Evolutionary conservation across 1,139 yeast genomes (phyloP), one percentile per base, ranked within the genome.

Genomic region (Blastobotrys malaysiensis): DNA sequence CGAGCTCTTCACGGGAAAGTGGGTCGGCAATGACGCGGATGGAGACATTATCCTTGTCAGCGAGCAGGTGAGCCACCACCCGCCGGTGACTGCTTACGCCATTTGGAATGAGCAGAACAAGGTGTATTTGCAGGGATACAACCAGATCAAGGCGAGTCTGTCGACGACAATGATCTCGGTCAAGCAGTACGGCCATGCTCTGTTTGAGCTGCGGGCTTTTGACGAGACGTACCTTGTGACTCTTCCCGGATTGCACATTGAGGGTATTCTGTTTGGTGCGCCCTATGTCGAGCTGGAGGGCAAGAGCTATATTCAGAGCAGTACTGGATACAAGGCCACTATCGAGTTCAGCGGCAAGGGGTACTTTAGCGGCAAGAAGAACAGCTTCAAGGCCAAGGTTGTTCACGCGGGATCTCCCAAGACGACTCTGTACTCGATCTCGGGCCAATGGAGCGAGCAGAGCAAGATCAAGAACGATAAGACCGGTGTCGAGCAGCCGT

Each of bases 51-150:
- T 80, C 16, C 76, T 91, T 59, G 77, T 88, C 54, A 82, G 91
- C 56, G 98, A 93, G 71, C 98, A 93, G 72, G 97, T 91, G 19
- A 83, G 90, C 59, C 98, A 91, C 72, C 98, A 91, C 68, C 98
- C 98, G 16, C 97, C 98, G 20, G 84, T 88, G 39, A 90, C 97
- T 16, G 97, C 95, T 1, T 93, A 89, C 68, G 80, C 88, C 43
- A 79, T 93, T 54, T 75, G 79, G 67, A 89, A 89, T 68, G 87
- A 84, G 59, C 79, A 82, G 65, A 79, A 86, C 67, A 79, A 86
- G 51, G 83, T 86, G 21, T 72, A 75, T 31, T 75, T 90, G 57
- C 87, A 90, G 69, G 99, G 99, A 48, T 91, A 88, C 73, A 90
- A 88, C 67, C 95, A 95, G 46, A 81, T 91, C 66, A 86, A 82